Evolutionary conservation across 768 basidiomycete species (phyloP), one percentile per base, ranked within the genome.

Genomic region (Lentinula raphanica): DNA sequence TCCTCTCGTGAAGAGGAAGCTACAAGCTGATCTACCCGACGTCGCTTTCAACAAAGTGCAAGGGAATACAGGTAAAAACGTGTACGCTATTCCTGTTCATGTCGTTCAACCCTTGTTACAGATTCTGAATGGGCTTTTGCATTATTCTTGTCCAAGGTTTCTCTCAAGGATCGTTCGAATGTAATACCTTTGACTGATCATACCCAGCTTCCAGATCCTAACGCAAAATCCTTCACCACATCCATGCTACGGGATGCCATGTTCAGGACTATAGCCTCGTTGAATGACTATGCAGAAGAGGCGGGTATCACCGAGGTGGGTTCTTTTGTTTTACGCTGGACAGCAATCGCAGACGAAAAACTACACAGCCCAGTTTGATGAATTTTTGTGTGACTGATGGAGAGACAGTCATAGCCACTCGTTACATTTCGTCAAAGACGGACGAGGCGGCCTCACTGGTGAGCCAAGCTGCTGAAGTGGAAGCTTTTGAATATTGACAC

Each of bases 51-150:
- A 91, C 54, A 80, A 84, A 64, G 94, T 95, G 1, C 86, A 90
- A 58, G 97, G 97, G 55, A 95, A 98, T 66, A 98, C 97, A 27
- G 92, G 92, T 89, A 59, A 63, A 31, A 44, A 31, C 15, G 23
- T 21, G 9, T 35, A 46, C 51, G 49, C 25, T 40, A 46, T 27
- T 54, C 44, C 44, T 56, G 38, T 29, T 13, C 46, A 51, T 39
- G 51, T 27, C 48, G 58, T 23, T 58, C 21, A 29, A 55, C 29
- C n/a, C 42, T 29, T 40, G 23, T 31, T 9, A 6, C 62, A 89
- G 96, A 99, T 72, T 95, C 93, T 3, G 95, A 99, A 77, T 98
- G 95, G 94, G 88, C 92, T 5, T 99, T 98, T 68, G 94, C 92
- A 7, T 73, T 96, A 51, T 90, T 95, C 69, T 72, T 98, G 29